Base-by-base conservation (phyloP, 2,329 filamentous ascomycete genomes). In the Aspergillus sp. region DNA sequence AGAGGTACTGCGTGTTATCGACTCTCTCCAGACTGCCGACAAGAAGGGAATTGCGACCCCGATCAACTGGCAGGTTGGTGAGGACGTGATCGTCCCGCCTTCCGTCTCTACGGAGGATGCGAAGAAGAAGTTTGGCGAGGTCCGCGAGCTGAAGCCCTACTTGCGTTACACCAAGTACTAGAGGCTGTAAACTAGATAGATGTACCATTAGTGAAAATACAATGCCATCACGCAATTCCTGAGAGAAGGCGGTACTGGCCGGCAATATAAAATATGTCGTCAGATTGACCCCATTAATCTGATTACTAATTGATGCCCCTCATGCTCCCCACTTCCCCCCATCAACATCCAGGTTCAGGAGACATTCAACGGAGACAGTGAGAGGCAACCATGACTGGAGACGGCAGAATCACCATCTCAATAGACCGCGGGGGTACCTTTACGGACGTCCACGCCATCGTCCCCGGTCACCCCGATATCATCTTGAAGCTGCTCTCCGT, bases 81-180 rank as follows among this genome's bases (percentile, higher is more conserved):
- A 96, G 70, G 92, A 97, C 74, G 93, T 96, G 66, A 96, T 97
- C 72, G 90, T 97, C 62, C 91, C 92, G 72, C 91, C 92, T 47
- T 82, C 82, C 61, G 86, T 96, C 73, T 89, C 86, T 74, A 92
- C 91, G 62, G 90, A 90, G 75, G 88, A 95, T 79, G 93, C 92
- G 72, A 88, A 88, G 84, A 86, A 89, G 79, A 87, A 96, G 72
- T 96, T 96, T 83, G 90, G 90, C 62, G 83, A 93, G 58, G 78
- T 87, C 37, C 76, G 79, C 65, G 82, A 84, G 73, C 76, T 86
- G 52, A 86, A 85, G 79, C 83, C 83, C 66, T 86, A 75, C 65
- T 64, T 72, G 41, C 66, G 70, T 31, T 72, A 70, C 65, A 69
- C 66, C 57, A 71, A 69, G 64, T 54, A 59, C 55, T 64, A 57